Base-by-base conservation (phyloP, 805 yeast genomes). In the Huiozyma sinensis region DNA sequence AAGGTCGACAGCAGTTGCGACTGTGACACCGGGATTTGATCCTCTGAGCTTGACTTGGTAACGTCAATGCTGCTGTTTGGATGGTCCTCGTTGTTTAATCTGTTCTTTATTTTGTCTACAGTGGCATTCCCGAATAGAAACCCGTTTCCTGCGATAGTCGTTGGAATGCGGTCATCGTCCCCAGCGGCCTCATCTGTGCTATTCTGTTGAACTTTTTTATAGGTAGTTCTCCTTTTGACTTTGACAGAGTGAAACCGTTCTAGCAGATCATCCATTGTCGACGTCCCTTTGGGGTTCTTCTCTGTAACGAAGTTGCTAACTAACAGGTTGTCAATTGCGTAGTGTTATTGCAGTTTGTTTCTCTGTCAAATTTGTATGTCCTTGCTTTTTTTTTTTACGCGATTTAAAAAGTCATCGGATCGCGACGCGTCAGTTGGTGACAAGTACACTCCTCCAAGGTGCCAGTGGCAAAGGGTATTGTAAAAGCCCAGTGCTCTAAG, bases 251-350 rank as follows among this genome's bases (percentile, higher is more conserved):
- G 38, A 6, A 60, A 36, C 8, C 43, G 47, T 12, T 50, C 54
- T 11, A 61, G 45, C 10, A 57, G 37, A 6, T 44, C 36, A 30
- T 61, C 63, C 66, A 61, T 61, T 13, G 9, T 28, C 13, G n/a
- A 29, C n/a, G 10, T 30, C 11, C 8, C 11, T 28, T 6, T n/a
- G 39, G n/a, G 5, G 5, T 27, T 12, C 12, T 7, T 28, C 30
- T 36, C 6, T 12, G 27, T 11, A 28, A 17, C 27, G 27, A 35
- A 9, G 17, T 17, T 35, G 17, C 38, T 10, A 11, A 17, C 12
- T 35, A 6, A 10, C 4, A 10, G 6, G 6, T 10, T 11, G 28
- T 6, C 28, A 29, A 13, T 36, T 36, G 28, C 17, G 29, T 36
- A 17, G 4, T 6, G 12, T 37, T 37, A 37, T 36, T n/a, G 7